A percentile compares a stretch with the other conserved stretches of the same genome.
Conservation (phyloP, 140 eudicot species). For the Senecio squalidus region DNA sequence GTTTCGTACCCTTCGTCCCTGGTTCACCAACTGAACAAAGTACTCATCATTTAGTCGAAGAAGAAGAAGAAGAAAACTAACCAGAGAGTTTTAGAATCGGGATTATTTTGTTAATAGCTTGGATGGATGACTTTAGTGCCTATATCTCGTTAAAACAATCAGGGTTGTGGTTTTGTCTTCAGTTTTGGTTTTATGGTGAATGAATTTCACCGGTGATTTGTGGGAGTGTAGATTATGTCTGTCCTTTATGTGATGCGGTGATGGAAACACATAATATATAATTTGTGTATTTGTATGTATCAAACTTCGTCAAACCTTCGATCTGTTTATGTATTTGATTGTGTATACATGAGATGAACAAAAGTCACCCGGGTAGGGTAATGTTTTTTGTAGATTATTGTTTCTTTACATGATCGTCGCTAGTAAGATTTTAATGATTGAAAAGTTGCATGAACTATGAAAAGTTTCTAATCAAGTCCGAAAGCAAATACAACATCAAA, state of each 20-base stretch:
- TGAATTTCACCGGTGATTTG: constrained; percentile 2
- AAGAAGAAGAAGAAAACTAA: constrained; percentile 26
- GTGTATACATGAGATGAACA: constrained; percentile 14
- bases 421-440: too few species aligned
- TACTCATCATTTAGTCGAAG: constrained; percentile 13
- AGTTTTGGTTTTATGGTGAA: constrained; percentile 26
- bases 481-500: too few species aligned
- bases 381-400: background rate
- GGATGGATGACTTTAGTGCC: constrained; percentile 9
- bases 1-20: constrained; percentile 70
- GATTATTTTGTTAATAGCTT: constrained; percentile 16
- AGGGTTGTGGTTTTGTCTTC: constrained; percentile 8
- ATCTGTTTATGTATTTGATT: constrained; percentile 3
- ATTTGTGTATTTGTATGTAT: constrained; percentile 22
- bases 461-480: too few species aligned
- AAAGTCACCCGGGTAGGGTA: background rate
- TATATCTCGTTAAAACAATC: background rate
- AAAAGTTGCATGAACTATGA: too few species aligned
- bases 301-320: background rate
- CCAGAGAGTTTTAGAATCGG: constrained; percentile 3
- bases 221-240: constrained; percentile 23
- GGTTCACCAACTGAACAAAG: constrained; percentile 69
- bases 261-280: constrained; percentile 10
- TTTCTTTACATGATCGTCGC: too few species aligned
- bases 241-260: background rate